Conservation (phyloP, 805 yeast species). For the Candida patagonica region DNA sequence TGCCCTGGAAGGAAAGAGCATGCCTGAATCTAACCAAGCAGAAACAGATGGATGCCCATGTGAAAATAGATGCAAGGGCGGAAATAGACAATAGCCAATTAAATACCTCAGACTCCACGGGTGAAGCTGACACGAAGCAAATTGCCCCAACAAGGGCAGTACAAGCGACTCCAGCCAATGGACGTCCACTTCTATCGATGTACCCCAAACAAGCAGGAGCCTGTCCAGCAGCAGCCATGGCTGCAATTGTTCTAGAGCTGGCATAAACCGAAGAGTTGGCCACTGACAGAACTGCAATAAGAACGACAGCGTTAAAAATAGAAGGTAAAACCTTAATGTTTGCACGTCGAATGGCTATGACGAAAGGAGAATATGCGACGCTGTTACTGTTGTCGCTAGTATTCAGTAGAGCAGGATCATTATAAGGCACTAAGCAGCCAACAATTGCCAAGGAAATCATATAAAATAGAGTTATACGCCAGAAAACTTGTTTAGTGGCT, state of each 20-base stretch:
- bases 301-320: slow-evolving; percentile 56
- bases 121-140: slow-evolving; percentile 51
- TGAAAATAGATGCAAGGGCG: slow-evolving; percentile 67
- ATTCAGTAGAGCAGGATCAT: slow-evolving; percentile 38
- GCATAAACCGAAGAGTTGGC: slow-evolving; percentile 61
- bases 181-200: slow-evolving; percentile 66
- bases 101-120: slow-evolving; percentile 49
- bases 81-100: slow-evolving; percentile 71
- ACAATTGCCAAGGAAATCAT: slow-evolving; percentile 43
- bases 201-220: slow-evolving; percentile 52
- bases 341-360: slow-evolving; percentile 56
- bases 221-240: slow-evolving; percentile 51
- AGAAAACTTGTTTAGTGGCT: slow-evolving; percentile 68
- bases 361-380: slow-evolving; percentile 60
- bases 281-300: slow-evolving; percentile 56
- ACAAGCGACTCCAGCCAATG: slow-evolving; percentile 49
- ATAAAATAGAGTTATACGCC: slow-evolving; percentile 65
- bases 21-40: slow-evolving; percentile 61
- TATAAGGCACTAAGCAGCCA: slow-evolving; percentile 62
- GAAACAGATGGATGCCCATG: slow-evolving; percentile 68
- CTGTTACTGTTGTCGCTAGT: slow-evolving; percentile 37
- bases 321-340: slow-evolving; percentile 58
- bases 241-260: slow-evolving; percentile 55
- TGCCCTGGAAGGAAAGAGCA: slow-evolving; percentile 55
- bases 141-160: slow-evolving; percentile 40